A percentile compares a stretch with the other conserved stretches of the same genome.
phyloP scores from a whole-genome alignment of 768 basidiomycete genomes.

The Crassisporium funariophilum region DNA sequence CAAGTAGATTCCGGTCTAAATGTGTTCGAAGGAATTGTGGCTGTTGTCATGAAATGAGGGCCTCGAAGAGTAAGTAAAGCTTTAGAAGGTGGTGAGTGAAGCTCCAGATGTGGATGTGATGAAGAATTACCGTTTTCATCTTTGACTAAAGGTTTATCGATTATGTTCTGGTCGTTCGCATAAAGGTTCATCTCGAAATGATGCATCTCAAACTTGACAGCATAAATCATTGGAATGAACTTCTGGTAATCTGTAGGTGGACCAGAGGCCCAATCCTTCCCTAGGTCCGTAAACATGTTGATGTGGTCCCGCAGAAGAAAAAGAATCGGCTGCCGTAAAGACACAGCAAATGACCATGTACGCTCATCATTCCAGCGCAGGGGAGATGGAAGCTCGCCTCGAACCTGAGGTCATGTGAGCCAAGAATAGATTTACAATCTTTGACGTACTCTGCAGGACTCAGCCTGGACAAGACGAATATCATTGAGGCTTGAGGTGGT shows the following conservation, averaged over 20 bases:
- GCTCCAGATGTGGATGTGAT: neutral
- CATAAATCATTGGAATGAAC: constrained; percentile 84
- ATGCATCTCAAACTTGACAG: constrained; percentile 66
- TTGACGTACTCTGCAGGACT: constrained; percentile 69
- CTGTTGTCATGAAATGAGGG: constrained; percentile 47
- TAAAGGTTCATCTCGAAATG: constrained; percentile 81
- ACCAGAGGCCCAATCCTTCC: constrained; percentile 88
- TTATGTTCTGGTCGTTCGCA: constrained; percentile 95
- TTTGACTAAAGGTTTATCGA: constrained; percentile 78
- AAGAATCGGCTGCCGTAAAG: constrained; percentile 69
- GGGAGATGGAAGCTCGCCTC: constrained; percentile 76
- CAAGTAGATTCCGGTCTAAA: constrained; percentile 72
- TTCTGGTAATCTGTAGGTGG: constrained; percentile 78
- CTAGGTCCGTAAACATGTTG: constrained; percentile 92
- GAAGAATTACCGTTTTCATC: constrained; percentile 93
- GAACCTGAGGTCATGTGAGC: constrained; percentile 46
- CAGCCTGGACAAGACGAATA: constrained; percentile 72
- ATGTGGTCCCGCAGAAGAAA: constrained; percentile 90
- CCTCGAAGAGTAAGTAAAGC: constrained; percentile 77
- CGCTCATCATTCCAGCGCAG: constrained; percentile 81
- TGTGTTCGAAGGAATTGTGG: constrained; percentile 65
- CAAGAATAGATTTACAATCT: constrained; percentile 4
- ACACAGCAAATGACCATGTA: constrained; percentile 77
- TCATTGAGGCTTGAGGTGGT: constrained; percentile 89
- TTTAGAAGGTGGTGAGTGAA: constrained; percentile 37